A percentile compares a stretch with the other conserved stretches of the same genome.
Evolutionary conservation across 768 basidiomycete genomes (phyloP).

Genomic region (Punctularia strigosozonata): DNA sequence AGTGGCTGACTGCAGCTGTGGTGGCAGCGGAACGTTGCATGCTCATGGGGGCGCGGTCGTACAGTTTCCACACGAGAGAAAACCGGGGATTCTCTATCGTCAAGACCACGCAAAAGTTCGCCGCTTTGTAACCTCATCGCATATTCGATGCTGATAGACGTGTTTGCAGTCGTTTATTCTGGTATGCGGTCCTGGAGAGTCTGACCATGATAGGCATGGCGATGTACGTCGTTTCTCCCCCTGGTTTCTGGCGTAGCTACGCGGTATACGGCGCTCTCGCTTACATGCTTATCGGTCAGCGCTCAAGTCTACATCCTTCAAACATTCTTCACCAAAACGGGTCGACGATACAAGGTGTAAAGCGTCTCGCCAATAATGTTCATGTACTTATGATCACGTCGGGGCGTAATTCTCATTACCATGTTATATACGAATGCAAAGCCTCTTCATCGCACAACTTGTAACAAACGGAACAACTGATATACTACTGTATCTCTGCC

Average conservation of each 20-base stretch:
- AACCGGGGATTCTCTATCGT: constrained; percentile 91
- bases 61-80: constrained; percentile 88
- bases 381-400: neutral
- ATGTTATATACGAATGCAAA: too few species aligned
- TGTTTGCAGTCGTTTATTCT: constrained; percentile 69
- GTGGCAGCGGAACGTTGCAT: neutral
- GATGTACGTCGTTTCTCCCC: constrained; percentile 39
- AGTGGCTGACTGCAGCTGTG: constrained; percentile 20
- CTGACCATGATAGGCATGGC: constrained; percentile 77
- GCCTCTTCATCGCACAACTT: too few species aligned
- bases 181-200: constrained; percentile 83
- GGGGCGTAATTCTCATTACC: neutral
- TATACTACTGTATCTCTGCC: too few species aligned
- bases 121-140: neutral
- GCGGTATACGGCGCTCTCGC: constrained; percentile 4
- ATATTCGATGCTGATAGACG: constrained; percentile 4
- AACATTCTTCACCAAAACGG: constrained; percentile 94
- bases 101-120: constrained; percentile 77
- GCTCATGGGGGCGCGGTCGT: too few species aligned
- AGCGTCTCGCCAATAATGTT: constrained; percentile 3
- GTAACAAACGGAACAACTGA: too few species aligned
- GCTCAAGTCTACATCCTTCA: constrained; percentile 87
- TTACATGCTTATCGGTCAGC: constrained; percentile 26
- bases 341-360: constrained; percentile 81
- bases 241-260: neutral